These are phyloP conservation scores for Teratosphaeriaceae sp. DNA, from an alignment of 2,329 filamentous ascomycete species.

Conservation along the genomic window DNA sequence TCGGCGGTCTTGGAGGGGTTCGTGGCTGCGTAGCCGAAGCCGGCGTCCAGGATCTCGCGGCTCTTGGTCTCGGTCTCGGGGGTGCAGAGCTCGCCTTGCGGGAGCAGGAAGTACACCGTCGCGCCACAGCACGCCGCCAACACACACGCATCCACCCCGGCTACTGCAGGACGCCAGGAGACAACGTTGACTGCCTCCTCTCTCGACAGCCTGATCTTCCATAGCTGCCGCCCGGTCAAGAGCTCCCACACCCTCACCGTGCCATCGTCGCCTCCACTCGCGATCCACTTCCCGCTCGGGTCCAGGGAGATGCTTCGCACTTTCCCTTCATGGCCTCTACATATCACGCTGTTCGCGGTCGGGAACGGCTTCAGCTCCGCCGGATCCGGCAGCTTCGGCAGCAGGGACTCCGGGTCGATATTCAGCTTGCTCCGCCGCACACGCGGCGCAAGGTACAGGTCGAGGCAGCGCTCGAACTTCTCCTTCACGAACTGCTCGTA, in stretches of 20 bases:
- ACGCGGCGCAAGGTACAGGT: conserved; percentile 89
- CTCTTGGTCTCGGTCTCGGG: conserved; percentile 59
- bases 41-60: conserved; percentile 70
- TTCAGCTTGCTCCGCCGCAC: conserved; percentile 91
- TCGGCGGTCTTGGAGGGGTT: conserved; percentile 46
- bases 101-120: conserved; percentile 77
- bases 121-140: conserved; percentile 80
- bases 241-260: conserved; percentile 88
- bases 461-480: conserved; percentile 89
- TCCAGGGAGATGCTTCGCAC: conserved; percentile 82
- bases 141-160: conserved; percentile 66
- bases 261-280: conserved; percentile 90
- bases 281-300: conserved; percentile 76
- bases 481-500: conserved; percentile 91
- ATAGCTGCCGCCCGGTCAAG: conserved; percentile 76
- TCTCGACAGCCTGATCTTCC: conserved; percentile 70
- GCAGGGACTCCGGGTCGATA: conserved; percentile 86
- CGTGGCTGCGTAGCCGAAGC: conserved; percentile 87
- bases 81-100: conserved; percentile 21
- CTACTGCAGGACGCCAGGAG: conserved; percentile 81
- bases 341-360: conserved; percentile 79
- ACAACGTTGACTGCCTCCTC: conserved; percentile 78
- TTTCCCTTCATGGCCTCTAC: conserved; percentile 79
- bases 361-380: conserved; percentile 95
- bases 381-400: conserved; percentile 87